Evolutionary conservation across 2,329 filamentous ascomycete genomes (phyloP), one percentile per base, ranked within the genome.

Genomic region (Neonectria coccinea): DNA sequence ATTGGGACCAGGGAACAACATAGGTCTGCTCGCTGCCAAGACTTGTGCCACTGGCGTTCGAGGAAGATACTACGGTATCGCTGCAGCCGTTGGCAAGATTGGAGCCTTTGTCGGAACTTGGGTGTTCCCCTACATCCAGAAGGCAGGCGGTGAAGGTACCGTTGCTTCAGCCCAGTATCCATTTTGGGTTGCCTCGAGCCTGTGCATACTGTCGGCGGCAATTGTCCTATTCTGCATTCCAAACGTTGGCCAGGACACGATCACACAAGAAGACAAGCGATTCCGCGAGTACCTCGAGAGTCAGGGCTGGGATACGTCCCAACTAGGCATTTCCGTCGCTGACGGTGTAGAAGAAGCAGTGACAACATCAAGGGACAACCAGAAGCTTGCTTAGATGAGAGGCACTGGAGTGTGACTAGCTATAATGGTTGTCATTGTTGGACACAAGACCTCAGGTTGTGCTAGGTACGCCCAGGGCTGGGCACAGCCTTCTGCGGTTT

Each of bases 1-100:
- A 77, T 80, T 97, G 44, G 94, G 94, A 0, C 93, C 94, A 0
- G 94, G 94, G 12, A 92, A 97, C 82, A 97, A 97, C 77, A 97
- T 97, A 70, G 94, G 94, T 3, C 85, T 97, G 0, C 79, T 97
- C 31, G 94, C 94, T 0, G 91, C 92, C 51, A 97, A 97, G 83
- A 94, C 92, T 2, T 94, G 90, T 73, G 93, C 94, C 0, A 97
- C 94, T 5, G 91, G 92, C 18, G 90, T 97, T n/a, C 87, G 94
- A 42, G 94, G 94, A 2, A 83, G 83, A 47, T 91, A 91, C 79
- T 91, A 91, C 70, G 89, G 90, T 5, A 85, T 92, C 48, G 91
- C 91, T 0, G 91, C 92, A 0, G 91, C 91, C 0, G 73, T 89
- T 2, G 92, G 92, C 66, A 94, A 94, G 79, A 86, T 94, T 41